These are phyloP conservation scores for Castanea sativa DNA, from an alignment of 306 rosid genomes.

Conservation along the genomic window DNA sequence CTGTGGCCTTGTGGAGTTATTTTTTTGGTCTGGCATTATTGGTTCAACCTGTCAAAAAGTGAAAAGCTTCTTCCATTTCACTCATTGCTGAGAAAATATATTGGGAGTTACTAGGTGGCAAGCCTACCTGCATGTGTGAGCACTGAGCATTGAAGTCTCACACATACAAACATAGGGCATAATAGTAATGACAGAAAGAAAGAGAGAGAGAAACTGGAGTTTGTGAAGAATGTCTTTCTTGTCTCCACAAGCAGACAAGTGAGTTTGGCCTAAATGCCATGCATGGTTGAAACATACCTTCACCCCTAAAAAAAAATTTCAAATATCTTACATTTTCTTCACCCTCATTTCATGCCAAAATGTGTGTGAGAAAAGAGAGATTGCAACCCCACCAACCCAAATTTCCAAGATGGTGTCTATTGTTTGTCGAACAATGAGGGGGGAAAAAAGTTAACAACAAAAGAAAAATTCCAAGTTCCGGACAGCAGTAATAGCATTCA, in stretches of 20 bases:
- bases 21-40: background rate
- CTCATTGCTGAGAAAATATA: background rate
- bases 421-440: background rate
- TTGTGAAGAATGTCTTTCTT: conserved; percentile 40
- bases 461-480: background rate
- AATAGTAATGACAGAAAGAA: conserved; percentile 3
- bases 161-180: conserved; percentile 13
- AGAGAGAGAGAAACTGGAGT: conserved; percentile 38
- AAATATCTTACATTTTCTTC: conserved; percentile 9
- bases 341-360: conserved; percentile 31
- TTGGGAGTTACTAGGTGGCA: background rate
- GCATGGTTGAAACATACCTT: conserved; percentile 50
- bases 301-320: conserved; percentile 7
- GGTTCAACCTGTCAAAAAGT: background rate
- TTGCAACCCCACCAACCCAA: background rate
- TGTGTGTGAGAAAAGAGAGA: background rate
- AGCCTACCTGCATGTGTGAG: conserved; percentile 24
- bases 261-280: conserved; percentile 43
- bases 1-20: background rate
- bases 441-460: background rate
- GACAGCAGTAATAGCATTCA: conserved; percentile 7
- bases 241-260: conserved; percentile 60
- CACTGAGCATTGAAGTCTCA: conserved; percentile 3
- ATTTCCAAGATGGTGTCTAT: background rate
- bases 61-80: background rate